Base-by-base conservation (phyloP, 2,329 filamentous ascomycete genomes). In the Gnomoniopsis sp. region DNA sequence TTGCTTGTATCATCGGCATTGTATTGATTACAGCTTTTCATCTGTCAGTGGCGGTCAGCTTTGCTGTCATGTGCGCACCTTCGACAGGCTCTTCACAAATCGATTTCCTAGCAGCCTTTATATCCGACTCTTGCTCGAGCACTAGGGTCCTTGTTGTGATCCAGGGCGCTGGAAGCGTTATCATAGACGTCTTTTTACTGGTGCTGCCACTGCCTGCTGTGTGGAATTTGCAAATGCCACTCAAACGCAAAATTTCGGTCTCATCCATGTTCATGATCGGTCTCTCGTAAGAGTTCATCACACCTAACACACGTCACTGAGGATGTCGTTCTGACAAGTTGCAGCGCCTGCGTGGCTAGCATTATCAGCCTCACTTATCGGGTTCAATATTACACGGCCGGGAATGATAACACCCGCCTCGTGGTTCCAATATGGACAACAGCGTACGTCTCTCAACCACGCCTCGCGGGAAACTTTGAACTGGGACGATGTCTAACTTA, bases 181-280 rank as follows among this genome's bases (percentile, higher is more conserved):
- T 53, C 1, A 63, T 64, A 15, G 65, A 66, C 38, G 33, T 65
- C 10, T 43, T 64, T 11, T 64, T 65, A 36, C 36, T 66, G 3
- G 30, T 65, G 2, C 44, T 64, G 3, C 65, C 65, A 1, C 2
- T 66, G 3, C 65, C 65, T 0, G 62, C 56, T n/a, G 36, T 66
- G 2, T 63, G 61, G 63, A 21, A 38, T 1, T 55, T 66, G 17
- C 57, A 65, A 10, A 64, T 55, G 7, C 60, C 49, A 22, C 3
- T 4, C 2, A 57, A 33, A 21, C 46, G 52, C 12, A 66, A 63
- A 26, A 19, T 53, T 6, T 62, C 59, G 11, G 53, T 65, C 15
- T 52, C 30, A 1, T 26, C 61, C 2, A 56, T 59, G 3, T 66
- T 66, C 22, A 15, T 57, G 6, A 30, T 66, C 1, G 64, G 64